Base-by-base conservation (phyloP, 2,329 filamentous ascomycete genomes). In the Curvularia sp. region DNA sequence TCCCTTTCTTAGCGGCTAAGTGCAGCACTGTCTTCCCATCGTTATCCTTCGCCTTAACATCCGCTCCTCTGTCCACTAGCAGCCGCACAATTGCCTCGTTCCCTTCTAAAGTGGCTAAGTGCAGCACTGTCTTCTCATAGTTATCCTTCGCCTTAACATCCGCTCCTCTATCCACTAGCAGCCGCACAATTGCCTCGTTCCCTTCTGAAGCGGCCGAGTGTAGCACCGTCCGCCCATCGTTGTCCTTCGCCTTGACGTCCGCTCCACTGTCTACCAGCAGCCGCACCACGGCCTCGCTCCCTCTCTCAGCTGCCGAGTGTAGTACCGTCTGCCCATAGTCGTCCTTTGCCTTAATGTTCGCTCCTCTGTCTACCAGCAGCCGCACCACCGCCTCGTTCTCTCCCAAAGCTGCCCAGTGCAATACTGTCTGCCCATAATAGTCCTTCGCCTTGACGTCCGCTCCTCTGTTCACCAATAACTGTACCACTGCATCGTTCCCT, bases 391-490 rank as follows among this genome's bases (percentile, higher is more conserved):
- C 28, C 27, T 46, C 21, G 13, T 36, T 36, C 41, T 18, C 41
- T 45, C 41, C 10, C 5, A 5, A n/a, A 18, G n/a, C 32, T 53
- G 42, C 51, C n/a, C 2, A 10, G 25, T 53, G 32, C 32, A 58
- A 10, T 10, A 13, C 43, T 5, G 43, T 47, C 27, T 8, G 28
- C 42, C 42, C 42, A n/a, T 13, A 6, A 6, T 34, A 6, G 15
- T 47, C 45, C 42, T n/a, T 45, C 8, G 46, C 30, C 30, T 49
- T 25, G 10, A 58, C 36, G 36, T 58, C 51, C 50, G 47, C 46
- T 59, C 56, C 41, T 15, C 19, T 25, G 9, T 43, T 21, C 21
- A 43, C 6, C 12, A 32, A n/a, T 15, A 47, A 13, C 25, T 10
- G 45, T 15, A 19, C 45, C 12, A 47, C 15, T 25, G 15, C 28